phyloP scores from a whole-genome alignment of 371 early-diverging fungal genomes.

The Syncephalis plumigaleata region DNA sequence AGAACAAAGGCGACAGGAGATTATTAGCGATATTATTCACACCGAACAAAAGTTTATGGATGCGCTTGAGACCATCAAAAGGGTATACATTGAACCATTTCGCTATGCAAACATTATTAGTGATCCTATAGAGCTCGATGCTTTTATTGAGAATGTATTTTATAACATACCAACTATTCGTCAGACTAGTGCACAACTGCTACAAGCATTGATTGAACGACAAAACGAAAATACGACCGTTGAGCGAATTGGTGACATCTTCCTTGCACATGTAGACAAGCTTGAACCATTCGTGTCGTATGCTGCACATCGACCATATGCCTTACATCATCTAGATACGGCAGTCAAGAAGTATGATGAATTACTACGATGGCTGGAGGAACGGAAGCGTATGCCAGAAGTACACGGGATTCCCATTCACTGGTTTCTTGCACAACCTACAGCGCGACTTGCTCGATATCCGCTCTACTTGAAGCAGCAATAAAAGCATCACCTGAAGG shows the following conservation, averaged over 20 bases:
- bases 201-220: slow-evolving; percentile 37
- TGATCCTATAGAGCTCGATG: slow-evolving; percentile 27
- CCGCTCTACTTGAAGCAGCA: slow-evolving; percentile 69
- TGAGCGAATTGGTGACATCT: slow-evolving; percentile 69
- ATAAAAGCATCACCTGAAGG: slow-evolving; percentile 67
- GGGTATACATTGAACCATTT: slow-evolving; percentile 62
- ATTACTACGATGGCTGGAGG: slow-evolving; percentile 29
- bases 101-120: slow-evolving; percentile 34
- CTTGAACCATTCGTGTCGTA: slow-evolving; percentile 75
- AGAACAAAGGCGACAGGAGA: slow-evolving; percentile 80
- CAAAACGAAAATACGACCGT: slow-evolving; percentile 55
- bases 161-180: slow-evolving; percentile 61
- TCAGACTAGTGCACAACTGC: slow-evolving; percentile 43
- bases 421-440: slow-evolving; percentile 73
- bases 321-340: slow-evolving; percentile 61
- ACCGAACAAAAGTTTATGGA: slow-evolving; percentile 80
- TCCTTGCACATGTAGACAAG: slow-evolving; percentile 45
- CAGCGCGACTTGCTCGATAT: slow-evolving; percentile 78
- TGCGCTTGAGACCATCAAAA: slow-evolving; percentile 52
- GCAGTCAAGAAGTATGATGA: slow-evolving; percentile 46
- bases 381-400: slow-evolving; percentile 52
- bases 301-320: slow-evolving; percentile 72
- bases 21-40: slow-evolving; percentile 76
- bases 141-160: slow-evolving; percentile 61
- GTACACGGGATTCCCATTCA: slow-evolving; percentile 63